Evolutionary conservation across 768 basidiomycete genomes (phyloP).

Genomic region (Suillus discolor): DNA sequence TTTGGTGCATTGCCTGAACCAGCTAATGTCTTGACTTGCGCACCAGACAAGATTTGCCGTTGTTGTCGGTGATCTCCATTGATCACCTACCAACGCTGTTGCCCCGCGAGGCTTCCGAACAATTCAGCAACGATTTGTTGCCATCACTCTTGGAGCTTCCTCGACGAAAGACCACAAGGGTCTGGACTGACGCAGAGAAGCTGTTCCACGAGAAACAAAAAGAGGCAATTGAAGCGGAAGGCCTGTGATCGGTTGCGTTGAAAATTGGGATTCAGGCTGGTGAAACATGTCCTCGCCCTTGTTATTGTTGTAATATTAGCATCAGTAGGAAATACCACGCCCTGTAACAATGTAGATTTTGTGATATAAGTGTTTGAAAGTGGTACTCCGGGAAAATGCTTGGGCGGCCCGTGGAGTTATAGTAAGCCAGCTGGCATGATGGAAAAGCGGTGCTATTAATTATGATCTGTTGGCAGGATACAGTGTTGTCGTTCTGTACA

Average conservation of each 20-base stretch:
- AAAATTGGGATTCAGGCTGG: conserved; percentile 4
- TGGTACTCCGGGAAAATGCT: too few species aligned
- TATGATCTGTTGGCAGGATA: neutral
- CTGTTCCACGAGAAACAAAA: conserved; percentile 72
- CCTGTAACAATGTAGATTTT: neutral
- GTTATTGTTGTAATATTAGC: neutral
- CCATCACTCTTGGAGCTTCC: conserved; percentile 84
- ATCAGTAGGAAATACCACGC: neutral
- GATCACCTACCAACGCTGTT: conserved; percentile 96
- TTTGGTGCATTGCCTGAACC: neutral
- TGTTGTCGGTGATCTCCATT: conserved; percentile 88
- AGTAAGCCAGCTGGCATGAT: neutral
- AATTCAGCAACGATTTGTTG: conserved; percentile 87
- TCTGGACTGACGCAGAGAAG: conserved; percentile 88
- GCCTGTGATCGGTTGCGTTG: neutral
- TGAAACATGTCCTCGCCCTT: neutral
- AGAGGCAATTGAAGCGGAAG: conserved; percentile 44
- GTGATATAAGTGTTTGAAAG: neutral
- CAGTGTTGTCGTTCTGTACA: neutral
- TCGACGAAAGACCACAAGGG: conserved; percentile 60
- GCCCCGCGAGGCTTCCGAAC: conserved; percentile 95
- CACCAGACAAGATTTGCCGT: conserved; percentile 59
- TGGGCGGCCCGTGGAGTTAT: too few species aligned
- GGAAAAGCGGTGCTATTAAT: neutral
- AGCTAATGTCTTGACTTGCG: neutral